phyloP scores from a whole-genome alignment of 2,329 filamentous ascomycete genomes.

The Claviceps monticola region DNA sequence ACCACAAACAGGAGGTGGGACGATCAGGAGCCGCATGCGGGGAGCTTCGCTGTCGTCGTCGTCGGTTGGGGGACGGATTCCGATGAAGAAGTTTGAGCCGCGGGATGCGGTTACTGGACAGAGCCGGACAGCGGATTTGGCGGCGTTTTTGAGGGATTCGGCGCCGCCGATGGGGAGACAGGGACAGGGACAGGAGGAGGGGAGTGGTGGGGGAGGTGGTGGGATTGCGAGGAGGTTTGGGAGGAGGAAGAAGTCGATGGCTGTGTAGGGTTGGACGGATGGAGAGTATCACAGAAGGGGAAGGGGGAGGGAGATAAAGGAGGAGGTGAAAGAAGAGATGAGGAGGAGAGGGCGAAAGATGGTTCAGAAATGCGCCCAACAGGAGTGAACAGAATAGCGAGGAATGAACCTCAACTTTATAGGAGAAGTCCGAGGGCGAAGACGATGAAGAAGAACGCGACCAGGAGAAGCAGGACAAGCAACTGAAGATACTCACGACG shows the following conservation, averaged over 20 bases:
- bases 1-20: no score
- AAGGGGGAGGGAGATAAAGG: neutral
- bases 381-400: no score
- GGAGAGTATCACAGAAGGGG: neutral
- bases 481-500: no score
- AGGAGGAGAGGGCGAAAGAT: no score
- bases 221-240: conserved; percentile 35
- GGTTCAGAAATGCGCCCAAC: no score
- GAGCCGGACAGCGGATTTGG: conserved; percentile 53
- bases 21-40: conserved; percentile 6
- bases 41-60: conserved; percentile 15
- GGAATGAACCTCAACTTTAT: no score
- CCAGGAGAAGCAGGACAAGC: no score
- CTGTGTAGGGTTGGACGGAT: conserved; percentile 5
- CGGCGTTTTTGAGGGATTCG: conserved; percentile 58
- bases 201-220: conserved; percentile 15
- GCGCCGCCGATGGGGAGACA: conserved; percentile 36
- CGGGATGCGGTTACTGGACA: conserved; percentile 34
- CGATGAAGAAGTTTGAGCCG: conserved; percentile 45
- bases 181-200: conserved; percentile 18
- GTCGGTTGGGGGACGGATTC: conserved; percentile 23
- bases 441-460: no score
- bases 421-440: no score
- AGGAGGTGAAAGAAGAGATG: neutral
- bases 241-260: conserved; percentile 32